Conservation (phyloP, 2,329 filamentous ascomycete genomes). For the Rugonectria rugulosa region DNA sequence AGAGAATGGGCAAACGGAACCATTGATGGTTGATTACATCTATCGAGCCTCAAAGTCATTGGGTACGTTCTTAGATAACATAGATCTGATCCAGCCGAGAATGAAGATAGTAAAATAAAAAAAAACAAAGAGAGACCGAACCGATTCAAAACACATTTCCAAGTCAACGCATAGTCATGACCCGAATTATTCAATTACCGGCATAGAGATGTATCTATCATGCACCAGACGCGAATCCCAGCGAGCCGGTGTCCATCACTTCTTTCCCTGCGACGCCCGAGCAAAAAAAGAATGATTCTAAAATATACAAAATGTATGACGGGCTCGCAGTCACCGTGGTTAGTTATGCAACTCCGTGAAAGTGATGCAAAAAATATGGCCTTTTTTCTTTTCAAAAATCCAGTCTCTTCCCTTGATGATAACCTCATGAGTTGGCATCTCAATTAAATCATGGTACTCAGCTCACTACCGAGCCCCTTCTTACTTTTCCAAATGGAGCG, state of each 20-base stretch:
- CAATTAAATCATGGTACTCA: constrained; percentile 55
- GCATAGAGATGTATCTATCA: constrained; percentile 42
- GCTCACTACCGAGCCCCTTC: constrained; percentile 59
- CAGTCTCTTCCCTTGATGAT: constrained; percentile 38
- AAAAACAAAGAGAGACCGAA: not conserved
- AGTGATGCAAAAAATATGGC: constrained; percentile 38
- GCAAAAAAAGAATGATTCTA: constrained; percentile 37
- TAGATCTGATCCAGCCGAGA: too few species aligned
- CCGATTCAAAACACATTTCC: too few species aligned
- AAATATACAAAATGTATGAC: constrained; percentile 40
- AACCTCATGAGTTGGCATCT: constrained; percentile 24
- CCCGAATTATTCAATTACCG: constrained; percentile 42
- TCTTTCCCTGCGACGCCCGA: constrained; percentile 40
- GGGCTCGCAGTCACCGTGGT: constrained; percentile 23
- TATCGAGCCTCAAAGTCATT: not conserved
- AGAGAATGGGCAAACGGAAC: constrained; percentile 81
- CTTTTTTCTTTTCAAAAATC: constrained; percentile 37
- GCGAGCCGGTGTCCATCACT: constrained; percentile 34
- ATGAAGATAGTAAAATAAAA: constrained; percentile 11
- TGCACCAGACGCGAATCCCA: constrained; percentile 37
- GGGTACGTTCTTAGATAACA: too few species aligned
- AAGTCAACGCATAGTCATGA: constrained; percentile 23
- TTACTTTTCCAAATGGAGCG: constrained; percentile 70
- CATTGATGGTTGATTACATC: constrained; percentile 52
- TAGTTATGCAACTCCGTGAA: constrained; percentile 32